phyloP scores from a whole-genome alignment of 805 yeast genomes.

The Wickerhamiella azymoides region DNA sequence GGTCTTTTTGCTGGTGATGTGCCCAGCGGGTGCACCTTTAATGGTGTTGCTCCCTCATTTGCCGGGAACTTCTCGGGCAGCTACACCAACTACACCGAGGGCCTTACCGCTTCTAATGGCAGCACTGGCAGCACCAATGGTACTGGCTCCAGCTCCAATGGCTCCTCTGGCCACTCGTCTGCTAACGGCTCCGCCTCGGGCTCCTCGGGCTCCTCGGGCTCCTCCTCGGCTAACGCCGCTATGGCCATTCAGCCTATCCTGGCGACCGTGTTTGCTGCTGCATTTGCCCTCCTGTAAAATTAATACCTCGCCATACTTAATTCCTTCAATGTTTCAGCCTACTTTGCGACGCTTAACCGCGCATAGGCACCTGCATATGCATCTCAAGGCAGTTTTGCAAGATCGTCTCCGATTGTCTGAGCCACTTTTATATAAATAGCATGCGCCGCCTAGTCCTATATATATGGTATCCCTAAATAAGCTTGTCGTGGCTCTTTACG shows the following conservation, averaged over 20 bases:
- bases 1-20: not conserved
- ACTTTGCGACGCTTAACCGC: no score
- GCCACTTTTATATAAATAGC: no score
- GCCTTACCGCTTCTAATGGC: not conserved
- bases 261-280: not conserved
- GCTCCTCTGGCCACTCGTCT: not conserved
- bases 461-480: not conserved
- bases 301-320: no score
- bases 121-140: not conserved
- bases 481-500: not conserved
- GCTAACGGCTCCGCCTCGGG: not conserved
- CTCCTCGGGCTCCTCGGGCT: not conserved
- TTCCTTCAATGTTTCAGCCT: no score
- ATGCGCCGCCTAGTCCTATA: no score
- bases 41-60: slow-evolving; percentile 5
- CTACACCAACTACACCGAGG: not conserved
- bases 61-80: slow-evolving; percentile 1
- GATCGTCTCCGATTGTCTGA: no score
- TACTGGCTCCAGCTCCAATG: not conserved
- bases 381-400: no score
- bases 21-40: slow-evolving; percentile 4
- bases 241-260: not conserved
- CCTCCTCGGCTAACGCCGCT: not conserved
- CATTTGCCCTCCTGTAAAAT: not conserved
- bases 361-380: no score